These are phyloP conservation scores for Clathrospora elynae DNA, from an alignment of 2,329 filamentous ascomycete species.

Conservation along the genomic window DNA sequence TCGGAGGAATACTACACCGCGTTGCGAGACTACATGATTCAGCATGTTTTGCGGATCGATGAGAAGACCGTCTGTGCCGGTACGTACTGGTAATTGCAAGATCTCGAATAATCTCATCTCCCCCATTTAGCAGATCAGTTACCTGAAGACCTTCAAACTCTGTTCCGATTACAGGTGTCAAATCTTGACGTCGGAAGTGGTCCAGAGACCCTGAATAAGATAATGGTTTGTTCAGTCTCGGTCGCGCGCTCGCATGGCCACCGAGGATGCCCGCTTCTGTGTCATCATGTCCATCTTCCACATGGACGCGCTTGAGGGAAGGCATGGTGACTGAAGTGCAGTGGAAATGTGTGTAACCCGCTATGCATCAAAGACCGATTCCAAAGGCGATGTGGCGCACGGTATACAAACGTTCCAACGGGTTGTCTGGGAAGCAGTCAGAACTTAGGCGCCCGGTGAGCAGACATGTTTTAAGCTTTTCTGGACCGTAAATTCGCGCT, in stretches of 20 bases:
- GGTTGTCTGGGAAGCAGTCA: too few relatives aligned
- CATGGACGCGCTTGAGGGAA: slow-evolving; percentile 24
- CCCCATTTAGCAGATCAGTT: slow-evolving; percentile 38
- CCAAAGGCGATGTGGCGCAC: too few relatives aligned
- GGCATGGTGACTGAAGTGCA: slow-evolving; percentile 21
- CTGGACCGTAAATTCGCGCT: too few relatives aligned
- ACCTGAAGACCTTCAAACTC: slow-evolving; percentile 52
- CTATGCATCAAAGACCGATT: background rate
- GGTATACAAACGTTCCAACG: too few relatives aligned
- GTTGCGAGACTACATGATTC: slow-evolving; percentile 62
- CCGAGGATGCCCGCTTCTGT: slow-evolving; percentile 22
- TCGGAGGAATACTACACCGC: slow-evolving; percentile 73
- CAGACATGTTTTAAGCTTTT: too few relatives aligned
- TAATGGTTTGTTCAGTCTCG: slow-evolving; percentile 29
- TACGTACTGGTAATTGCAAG: slow-evolving; percentile 63
- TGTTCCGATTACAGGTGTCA: slow-evolving; percentile 58
- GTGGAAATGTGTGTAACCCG: too few relatives aligned
- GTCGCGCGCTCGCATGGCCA: slow-evolving; percentile 28
- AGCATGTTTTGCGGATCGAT: slow-evolving; percentile 2
- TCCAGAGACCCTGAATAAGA: slow-evolving; percentile 34
- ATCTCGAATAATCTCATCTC: slow-evolving; percentile 48
- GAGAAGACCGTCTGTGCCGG: background rate
- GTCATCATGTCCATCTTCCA: slow-evolving; percentile 11
- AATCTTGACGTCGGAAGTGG: slow-evolving; percentile 44
- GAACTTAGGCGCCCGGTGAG: too few relatives aligned